These are phyloP conservation scores for Ceratobasidium sp. DNA, from an alignment of 1,284 basidiomycete species.

Conservation along the genomic window DNA sequence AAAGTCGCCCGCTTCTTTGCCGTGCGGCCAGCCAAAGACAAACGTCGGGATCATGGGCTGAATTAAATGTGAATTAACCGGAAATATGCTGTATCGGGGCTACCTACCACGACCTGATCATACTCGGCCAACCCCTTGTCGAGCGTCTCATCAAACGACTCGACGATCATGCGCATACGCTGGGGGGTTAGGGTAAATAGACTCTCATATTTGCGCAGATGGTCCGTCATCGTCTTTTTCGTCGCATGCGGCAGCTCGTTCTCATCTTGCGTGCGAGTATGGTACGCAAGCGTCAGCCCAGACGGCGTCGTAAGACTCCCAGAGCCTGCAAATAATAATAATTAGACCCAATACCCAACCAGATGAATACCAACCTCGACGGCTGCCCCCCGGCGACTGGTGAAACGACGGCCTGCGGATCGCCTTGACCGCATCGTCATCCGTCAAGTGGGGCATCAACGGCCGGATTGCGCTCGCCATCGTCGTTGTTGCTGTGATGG, in stretches of 20 bases:
- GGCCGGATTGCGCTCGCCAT: conserved; percentile 32
- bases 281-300: conserved; percentile 76
- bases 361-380: conserved; percentile 7
- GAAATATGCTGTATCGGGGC: conserved; percentile 33
- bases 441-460: conserved; percentile 7
- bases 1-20: conserved; percentile 87
- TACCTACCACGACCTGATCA: conserved; percentile 85
- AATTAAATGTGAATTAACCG: conserved; percentile 13
- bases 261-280: conserved; percentile 77
- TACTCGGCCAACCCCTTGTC: conserved; percentile 84
- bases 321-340: conserved; percentile 56
- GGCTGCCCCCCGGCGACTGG: conserved; percentile 12
- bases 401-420: conserved; percentile 29
- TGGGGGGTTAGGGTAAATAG: conserved; percentile 88
- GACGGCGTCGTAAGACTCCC: conserved; percentile 72
- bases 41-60: conserved; percentile 95
- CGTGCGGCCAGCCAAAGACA: conserved; percentile 96
- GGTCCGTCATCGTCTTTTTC: conserved; percentile 83
- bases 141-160: conserved; percentile 91
- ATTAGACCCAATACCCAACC: conserved; percentile 15
- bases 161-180: conserved; percentile 95
- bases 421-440: conserved; percentile 13
- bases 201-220: conserved; percentile 84
- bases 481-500: not conserved
- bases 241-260: conserved; percentile 85